phyloP scores from a whole-genome alignment of 768 basidiomycete genomes.

The Rhizopogon vinicolor region DNA sequence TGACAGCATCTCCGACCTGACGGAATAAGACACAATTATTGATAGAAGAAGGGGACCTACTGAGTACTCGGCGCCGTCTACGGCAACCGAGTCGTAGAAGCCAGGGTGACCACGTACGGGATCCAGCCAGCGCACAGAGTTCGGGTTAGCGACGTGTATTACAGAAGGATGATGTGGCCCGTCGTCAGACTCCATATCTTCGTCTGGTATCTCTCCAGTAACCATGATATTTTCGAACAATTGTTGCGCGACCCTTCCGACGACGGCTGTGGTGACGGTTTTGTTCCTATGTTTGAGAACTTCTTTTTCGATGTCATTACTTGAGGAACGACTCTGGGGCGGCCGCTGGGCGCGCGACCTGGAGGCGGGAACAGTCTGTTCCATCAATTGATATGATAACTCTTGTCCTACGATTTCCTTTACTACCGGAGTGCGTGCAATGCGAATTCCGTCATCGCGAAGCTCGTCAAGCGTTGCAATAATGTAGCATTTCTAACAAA shows the following conservation, averaged over 20 bases:
- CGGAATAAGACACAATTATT: constrained; percentile 7
- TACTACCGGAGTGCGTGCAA: constrained; percentile 38
- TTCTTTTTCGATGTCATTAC: constrained; percentile 19
- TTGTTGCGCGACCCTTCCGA: constrained; percentile 40
- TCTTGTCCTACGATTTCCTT: constrained; percentile 26
- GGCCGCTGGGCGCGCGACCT: constrained; percentile 9
- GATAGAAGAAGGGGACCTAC: constrained; percentile 30
- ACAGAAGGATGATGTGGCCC: constrained; percentile 9
- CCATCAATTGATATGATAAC: constrained; percentile 17
- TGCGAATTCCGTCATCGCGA: constrained; percentile 26
- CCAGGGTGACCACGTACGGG: constrained; percentile 16
- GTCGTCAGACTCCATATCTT: constrained; percentile 21
- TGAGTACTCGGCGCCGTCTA: constrained; percentile 56
- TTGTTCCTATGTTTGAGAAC: constrained; percentile 32
- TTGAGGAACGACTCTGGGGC: constrained; percentile 8
- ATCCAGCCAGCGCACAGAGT: constrained; percentile 29
- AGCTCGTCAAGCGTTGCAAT: constrained; percentile 34
- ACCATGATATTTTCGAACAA: constrained; percentile 44
- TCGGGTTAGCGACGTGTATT: constrained; percentile 27
- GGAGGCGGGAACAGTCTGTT: constrained; percentile 10
- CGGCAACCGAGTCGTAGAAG: constrained; percentile 40
- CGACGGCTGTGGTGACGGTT: constrained; percentile 42
- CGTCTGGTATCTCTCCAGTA: constrained; percentile 24
- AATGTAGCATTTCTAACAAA: constrained; percentile 41
- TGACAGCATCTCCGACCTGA: constrained; percentile 62